Percentiles rank a stretch among this genome's conserved stretches.
phyloP scores from a whole-genome alignment of 2,329 filamentous ascomycete species.

The Ceratocystis cubensis region DNA sequence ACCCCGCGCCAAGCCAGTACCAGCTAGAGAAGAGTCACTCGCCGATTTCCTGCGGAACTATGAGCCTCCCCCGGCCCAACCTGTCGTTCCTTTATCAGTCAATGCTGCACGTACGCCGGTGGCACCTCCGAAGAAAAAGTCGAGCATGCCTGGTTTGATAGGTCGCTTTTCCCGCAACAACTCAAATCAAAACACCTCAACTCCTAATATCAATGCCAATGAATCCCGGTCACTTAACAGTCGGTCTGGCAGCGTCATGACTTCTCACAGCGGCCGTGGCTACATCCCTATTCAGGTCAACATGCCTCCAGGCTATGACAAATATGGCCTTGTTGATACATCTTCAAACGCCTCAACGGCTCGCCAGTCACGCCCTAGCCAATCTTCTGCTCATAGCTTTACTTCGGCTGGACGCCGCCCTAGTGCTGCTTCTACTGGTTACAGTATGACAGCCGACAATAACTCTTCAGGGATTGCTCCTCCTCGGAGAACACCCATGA shows the following conservation, averaged over 20 bases:
- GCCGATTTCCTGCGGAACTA: constrained; percentile 62
- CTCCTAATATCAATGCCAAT: constrained; percentile 24
- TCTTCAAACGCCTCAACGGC: constrained; percentile 22
- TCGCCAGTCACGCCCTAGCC: constrained; percentile 16
- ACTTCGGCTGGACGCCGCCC: constrained; percentile 1
- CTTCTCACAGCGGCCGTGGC: constrained; percentile 30
- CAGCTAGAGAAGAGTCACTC: constrained; percentile 48
- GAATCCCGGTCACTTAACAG: constrained; percentile 31
- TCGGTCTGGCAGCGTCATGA: constrained; percentile 23
- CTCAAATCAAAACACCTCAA: constrained; percentile 27
- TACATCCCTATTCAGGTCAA: constrained; percentile 44
- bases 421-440: constrained; percentile 8
- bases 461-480: constrained; percentile 27
- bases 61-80: constrained; percentile 45
- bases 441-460: constrained; percentile 22
- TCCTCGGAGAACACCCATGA: constrained; percentile 35
- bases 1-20: constrained; percentile 26
- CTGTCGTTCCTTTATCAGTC: constrained; percentile 25
- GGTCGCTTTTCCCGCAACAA: constrained; percentile 39
- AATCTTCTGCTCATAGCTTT: constrained; percentile 10
- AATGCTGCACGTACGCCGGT: constrained; percentile 29
- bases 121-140: constrained; percentile 47
- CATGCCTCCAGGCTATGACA: constrained; percentile 36
- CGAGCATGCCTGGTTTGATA: constrained; percentile 50
- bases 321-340: constrained; percentile 29